Evolutionary conservation across 2,329 filamentous ascomycete genomes (phyloP).

Genomic region (Colletotrichum spinosum): DNA sequence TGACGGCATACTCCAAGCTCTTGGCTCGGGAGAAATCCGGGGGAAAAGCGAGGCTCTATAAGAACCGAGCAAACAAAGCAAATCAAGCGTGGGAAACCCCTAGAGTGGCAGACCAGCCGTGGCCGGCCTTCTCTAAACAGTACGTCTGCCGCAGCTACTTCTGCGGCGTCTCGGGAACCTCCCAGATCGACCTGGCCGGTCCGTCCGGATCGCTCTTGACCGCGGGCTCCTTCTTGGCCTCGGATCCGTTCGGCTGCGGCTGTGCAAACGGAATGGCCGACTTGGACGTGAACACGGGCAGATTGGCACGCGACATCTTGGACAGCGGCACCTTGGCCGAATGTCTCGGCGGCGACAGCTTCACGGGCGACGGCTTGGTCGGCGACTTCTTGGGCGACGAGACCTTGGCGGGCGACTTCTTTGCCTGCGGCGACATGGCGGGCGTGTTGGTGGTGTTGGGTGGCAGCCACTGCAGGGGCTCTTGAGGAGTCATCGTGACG

Average conservation of each 20-base stretch:
- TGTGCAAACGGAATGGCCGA: conserved; percentile 62
- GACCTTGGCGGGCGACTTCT: conserved; percentile 44
- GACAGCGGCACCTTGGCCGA: conserved; percentile 21
- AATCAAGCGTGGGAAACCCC: not conserved
- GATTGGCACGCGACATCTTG: conserved; percentile 49
- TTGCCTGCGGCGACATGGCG: conserved; percentile 7
- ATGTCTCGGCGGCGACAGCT: conserved; percentile 45
- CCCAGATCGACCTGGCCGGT: conserved; percentile 43
- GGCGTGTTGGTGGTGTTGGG: conserved; percentile 55
- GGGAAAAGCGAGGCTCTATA: conserved; percentile 15
- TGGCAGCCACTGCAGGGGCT: conserved; percentile 63
- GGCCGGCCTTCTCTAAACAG: not conserved
- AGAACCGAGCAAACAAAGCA: conserved; percentile 9
- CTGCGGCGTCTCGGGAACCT: conserved; percentile 49
- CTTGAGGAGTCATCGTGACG: conserved; percentile 49
- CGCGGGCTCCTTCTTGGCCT: conserved; percentile 3
- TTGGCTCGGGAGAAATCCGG: conserved; percentile 14
- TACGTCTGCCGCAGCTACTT: conserved; percentile 24
- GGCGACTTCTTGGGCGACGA: conserved; percentile 49
- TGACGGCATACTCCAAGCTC: conserved; percentile 17
- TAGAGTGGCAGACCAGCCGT: not conserved
- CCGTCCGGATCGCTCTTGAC: conserved; percentile 28
- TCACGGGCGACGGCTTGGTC: conserved; percentile 45
- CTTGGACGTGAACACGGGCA: conserved; percentile 54
- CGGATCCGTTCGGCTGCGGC: conserved; percentile 1